Evolutionary conservation across 805 yeast species (phyloP).

Genomic region (Yarrowia divulgata): DNA sequence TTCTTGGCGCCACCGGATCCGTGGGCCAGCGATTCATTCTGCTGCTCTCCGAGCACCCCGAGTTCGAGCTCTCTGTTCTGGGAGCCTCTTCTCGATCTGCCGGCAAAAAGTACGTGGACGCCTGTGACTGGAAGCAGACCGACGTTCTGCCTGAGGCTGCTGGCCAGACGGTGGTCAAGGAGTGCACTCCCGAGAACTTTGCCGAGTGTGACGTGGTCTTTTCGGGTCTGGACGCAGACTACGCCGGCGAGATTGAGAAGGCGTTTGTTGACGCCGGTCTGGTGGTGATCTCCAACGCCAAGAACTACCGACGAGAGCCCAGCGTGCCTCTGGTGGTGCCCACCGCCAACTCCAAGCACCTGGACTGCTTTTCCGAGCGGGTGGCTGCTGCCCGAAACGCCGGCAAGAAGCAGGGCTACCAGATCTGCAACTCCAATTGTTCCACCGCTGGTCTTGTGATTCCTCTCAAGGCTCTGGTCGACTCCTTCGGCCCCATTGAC

Average conservation of each 20-base stretch:
- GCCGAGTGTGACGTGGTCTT: conserved; percentile 92
- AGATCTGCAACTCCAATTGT: conserved; percentile 96
- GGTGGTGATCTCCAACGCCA: conserved; percentile 91
- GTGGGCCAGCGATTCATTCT: conserved; percentile 97
- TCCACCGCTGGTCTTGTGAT: conserved; percentile 98
- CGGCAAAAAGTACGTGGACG: conserved; percentile 83
- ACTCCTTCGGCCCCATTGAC: conserved; percentile 88
- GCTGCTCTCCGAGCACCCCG: conserved; percentile 84
- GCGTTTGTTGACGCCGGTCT: conserved; percentile 82
- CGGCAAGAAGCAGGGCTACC: conserved; percentile 70
- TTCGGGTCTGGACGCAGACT: conserved; percentile 91
- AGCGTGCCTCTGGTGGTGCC: conserved; percentile 95
- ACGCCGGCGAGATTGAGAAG: conserved; percentile 90
- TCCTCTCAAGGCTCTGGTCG: conserved; percentile 92
- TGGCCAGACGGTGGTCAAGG: conserved; percentile 68
- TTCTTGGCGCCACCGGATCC: conserved; percentile 96
- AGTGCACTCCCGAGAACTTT: conserved; percentile 79
- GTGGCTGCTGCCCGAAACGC: conserved; percentile 61
- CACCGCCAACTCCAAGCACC: conserved; percentile 90
- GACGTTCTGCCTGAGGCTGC: conserved; percentile 75
- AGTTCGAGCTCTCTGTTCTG: conserved; percentile 79
- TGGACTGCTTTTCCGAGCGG: conserved; percentile 70
- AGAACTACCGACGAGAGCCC: conserved; percentile 87
- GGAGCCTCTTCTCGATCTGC: conserved; percentile 97
- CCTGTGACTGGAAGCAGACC: conserved; percentile 95